Percentiles rank a stretch among this genome's conserved stretches.
Conservation (phyloP, 176 grass and related monocot species). For the sorghum (Sorghum bicolor) region DNA sequence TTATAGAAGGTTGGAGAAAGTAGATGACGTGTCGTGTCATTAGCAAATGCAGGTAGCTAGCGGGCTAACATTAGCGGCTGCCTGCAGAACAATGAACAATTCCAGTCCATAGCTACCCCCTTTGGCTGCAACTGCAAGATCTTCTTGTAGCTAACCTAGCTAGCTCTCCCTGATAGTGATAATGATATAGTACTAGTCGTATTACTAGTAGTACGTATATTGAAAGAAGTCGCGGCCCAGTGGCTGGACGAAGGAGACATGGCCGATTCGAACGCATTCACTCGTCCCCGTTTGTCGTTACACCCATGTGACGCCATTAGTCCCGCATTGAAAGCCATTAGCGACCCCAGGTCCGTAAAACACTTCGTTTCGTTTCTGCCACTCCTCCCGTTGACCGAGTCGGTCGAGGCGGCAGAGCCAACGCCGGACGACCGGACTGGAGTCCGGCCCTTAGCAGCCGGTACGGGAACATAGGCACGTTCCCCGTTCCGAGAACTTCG, state of each 20-base stretch:
- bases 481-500: no score
- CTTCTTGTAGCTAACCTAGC: no score
- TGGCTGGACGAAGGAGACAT: neutral
- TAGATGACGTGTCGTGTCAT: neutral
- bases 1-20: neutral
- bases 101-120: neutral
- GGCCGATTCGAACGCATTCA: neutral
- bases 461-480: no score
- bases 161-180: neutral
- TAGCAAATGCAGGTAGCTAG: neutral
- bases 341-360: no score
- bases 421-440: no score
- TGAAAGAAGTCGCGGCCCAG: neutral
- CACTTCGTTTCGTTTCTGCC: no score
- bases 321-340: neutral
- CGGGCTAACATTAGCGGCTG: neutral
- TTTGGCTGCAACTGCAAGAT: neutral
- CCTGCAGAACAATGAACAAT: neutral
- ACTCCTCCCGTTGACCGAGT: no score
- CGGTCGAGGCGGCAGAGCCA: no score
- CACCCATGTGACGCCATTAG: constrained; percentile 25
- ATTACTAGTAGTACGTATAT: no score
- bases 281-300: neutral
- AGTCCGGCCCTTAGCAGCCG: no score
- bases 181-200: no score